Conservation (phyloP, 257 asterid genomes). For the Striga asiatica region DNA sequence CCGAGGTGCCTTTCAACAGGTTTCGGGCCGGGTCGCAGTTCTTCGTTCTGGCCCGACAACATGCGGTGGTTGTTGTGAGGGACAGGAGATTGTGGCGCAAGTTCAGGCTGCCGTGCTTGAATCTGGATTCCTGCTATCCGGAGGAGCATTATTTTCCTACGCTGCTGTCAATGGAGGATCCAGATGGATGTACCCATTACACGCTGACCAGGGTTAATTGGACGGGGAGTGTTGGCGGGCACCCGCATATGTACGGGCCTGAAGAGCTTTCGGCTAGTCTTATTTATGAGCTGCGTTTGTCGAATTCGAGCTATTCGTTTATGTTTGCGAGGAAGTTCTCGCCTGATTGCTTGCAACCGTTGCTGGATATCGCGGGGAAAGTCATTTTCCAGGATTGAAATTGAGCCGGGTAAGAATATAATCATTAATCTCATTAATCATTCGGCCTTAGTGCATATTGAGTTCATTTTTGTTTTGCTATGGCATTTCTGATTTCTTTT, state of each 20-base stretch:
- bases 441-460: too few species aligned
- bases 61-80: slow-evolving; percentile 36
- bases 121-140: slow-evolving; percentile 49
- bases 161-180: slow-evolving; percentile 66
- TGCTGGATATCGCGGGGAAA: slow-evolving; percentile 37
- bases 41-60: slow-evolving; percentile 35
- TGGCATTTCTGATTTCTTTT: too few species aligned
- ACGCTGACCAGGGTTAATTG: slow-evolving; percentile 72
- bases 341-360: slow-evolving; percentile 59
- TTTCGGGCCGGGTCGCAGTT: slow-evolving; percentile 76
- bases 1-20: slow-evolving; percentile 40
- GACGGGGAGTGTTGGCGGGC: slow-evolving; percentile 54
- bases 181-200: slow-evolving; percentile 37
- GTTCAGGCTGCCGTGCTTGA: slow-evolving; percentile 45
- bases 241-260: slow-evolving; percentile 52
- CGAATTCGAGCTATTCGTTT: slow-evolving; percentile 39
- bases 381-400: slow-evolving; percentile 48
- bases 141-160: slow-evolving; percentile 83
- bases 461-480: too few species aligned
- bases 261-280: slow-evolving; percentile 43
- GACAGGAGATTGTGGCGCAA: slow-evolving; percentile 59
- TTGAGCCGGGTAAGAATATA: slow-evolving; percentile 34
- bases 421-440: too few species aligned
- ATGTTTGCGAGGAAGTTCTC: slow-evolving; percentile 74
- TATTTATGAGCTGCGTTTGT: slow-evolving; percentile 27